Evolutionary conservation across 345 rosid genomes (phyloP).

Genomic region (Barbarea vulgaris): DNA sequence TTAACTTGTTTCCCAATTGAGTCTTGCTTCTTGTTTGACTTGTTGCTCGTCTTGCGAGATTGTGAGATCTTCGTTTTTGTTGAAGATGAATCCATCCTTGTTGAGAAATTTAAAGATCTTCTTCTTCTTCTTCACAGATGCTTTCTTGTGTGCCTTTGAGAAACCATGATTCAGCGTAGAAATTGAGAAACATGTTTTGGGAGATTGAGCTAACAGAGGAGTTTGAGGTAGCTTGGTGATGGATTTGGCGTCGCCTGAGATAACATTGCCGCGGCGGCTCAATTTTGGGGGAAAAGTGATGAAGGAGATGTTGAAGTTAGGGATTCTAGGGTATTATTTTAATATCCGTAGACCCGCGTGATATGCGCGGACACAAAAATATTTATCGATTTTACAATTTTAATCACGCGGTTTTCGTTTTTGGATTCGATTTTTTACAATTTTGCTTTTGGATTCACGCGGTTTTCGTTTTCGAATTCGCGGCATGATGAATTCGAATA

Average conservation of each 20-base stretch:
- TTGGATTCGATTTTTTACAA: no score
- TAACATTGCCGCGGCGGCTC: slow-evolving; percentile 32
- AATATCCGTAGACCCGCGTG: not conserved
- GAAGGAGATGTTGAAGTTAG: slow-evolving; percentile 1
- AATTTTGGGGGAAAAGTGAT: slow-evolving; percentile 28
- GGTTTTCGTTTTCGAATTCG: not conserved
- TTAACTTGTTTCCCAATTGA: slow-evolving; percentile 21
- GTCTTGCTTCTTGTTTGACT: slow-evolving; percentile 66
- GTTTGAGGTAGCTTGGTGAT: not conserved
- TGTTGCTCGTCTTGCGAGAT: slow-evolving; percentile 47
- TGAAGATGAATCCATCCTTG: slow-evolving; percentile 49
- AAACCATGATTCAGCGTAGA: not conserved
- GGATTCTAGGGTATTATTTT: slow-evolving; percentile 27
- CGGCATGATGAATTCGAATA: not conserved
- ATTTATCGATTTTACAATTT: not conserved
- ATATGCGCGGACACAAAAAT: not conserved
- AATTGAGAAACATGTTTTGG: not conserved
- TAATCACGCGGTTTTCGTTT: no score
- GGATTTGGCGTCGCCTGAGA: slow-evolving; percentile 32
- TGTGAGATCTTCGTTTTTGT: slow-evolving; percentile 74
- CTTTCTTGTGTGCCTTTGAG: not conserved
- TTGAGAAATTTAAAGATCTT: slow-evolving; percentile 14
- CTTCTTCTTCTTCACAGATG: slow-evolving; percentile 11
- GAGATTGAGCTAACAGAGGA: not conserved
- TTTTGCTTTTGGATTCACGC: no score